These are phyloP conservation scores for Fusarium papillatum DNA, from an alignment of 2,329 filamentous ascomycete genomes.

Conservation along the genomic window DNA sequence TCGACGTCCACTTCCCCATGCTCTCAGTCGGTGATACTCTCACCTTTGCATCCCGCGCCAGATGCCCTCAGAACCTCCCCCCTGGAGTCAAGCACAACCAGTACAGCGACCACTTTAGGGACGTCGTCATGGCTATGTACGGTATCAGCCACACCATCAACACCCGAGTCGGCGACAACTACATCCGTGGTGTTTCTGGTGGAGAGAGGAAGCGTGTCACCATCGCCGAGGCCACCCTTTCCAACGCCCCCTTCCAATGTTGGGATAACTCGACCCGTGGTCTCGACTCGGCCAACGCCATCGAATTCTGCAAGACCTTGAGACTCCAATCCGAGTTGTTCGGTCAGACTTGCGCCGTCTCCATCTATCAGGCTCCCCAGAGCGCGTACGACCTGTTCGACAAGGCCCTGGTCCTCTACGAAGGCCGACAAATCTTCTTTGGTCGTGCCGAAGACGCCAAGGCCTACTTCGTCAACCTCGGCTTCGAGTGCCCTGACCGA, in stretches of 20 bases:
- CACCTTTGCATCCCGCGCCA: constrained; percentile 14
- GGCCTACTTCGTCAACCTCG: constrained; percentile 72
- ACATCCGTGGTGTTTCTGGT: constrained; percentile 79
- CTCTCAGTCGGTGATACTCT: neutral
- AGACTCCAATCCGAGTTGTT: constrained; percentile 44
- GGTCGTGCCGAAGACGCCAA: constrained; percentile 69
- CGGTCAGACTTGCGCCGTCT: constrained; percentile 42
- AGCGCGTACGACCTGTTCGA: constrained; percentile 74
- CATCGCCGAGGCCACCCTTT: constrained; percentile 78
- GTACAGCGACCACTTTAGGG: constrained; percentile 72
- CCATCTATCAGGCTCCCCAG: constrained; percentile 74
- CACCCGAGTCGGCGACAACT: constrained; percentile 79
- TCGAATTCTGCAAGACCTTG: constrained; percentile 45
- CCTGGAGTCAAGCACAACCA: constrained; percentile 62
- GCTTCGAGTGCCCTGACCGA: constrained; percentile 73
- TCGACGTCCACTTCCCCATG: neutral
- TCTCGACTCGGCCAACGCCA: constrained; percentile 46
- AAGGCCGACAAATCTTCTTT: constrained; percentile 77
- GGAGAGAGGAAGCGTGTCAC: constrained; percentile 84
- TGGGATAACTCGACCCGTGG: constrained; percentile 51
- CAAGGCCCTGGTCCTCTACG: constrained; percentile 76
- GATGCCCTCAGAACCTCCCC: constrained; percentile 72
- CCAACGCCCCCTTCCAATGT: constrained; percentile 58
- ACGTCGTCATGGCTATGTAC: constrained; percentile 73
- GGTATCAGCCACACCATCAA: constrained; percentile 81